Evolutionary conservation across 768 basidiomycete genomes (phyloP), one percentile per base, ranked within the genome.

Genomic region (Pholiota microspora): DNA sequence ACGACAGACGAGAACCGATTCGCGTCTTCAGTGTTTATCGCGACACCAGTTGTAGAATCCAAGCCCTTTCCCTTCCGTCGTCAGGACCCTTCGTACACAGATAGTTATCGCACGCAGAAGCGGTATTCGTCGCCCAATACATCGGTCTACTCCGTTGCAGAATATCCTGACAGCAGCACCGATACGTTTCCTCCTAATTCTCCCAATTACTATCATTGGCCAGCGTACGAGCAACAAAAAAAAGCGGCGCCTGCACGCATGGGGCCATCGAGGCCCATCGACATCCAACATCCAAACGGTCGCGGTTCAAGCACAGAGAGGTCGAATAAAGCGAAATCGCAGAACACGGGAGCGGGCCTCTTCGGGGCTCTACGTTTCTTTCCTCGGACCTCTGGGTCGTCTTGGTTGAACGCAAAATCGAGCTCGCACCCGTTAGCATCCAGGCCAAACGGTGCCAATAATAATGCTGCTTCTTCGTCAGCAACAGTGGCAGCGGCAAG

Each of bases 321-420:
- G 45, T 44, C 49, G 2, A 55, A 49, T 40, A 60, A 55, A 24
- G 49, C 48, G 10, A 61, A 61, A 35, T 49, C 52, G 29, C 51
- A 58, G n/a, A 58, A 60, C 27, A 42, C 25, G 6, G 51, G 51
- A 3, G 27, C 50, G 25, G 50, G 50, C 9, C 53, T 61, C 31
- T 66, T 67, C 52, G 63, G 62, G 45, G 62, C 64, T 18, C 57
- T 56, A 58, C 62, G 63, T 1, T 63, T 67, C 42, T 64, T 67
- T 44, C 66, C 66, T 34, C 62, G 64, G 9, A 63, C 66, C 9
- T 59, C 62, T 35, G 66, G 66, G 9, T 53, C 57, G 12, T 64
- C 63, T 1, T 67, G 66, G 66, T 49, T 67, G 51, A 67, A 60
- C 42, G 36, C 59, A 9, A 67, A 63, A 46, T 13, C 54, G 48